Evolutionary conservation across 1,284 basidiomycete genomes (phyloP), one percentile per base, ranked within the genome.

Genomic region (Microbotryomycetes sp.): DNA sequence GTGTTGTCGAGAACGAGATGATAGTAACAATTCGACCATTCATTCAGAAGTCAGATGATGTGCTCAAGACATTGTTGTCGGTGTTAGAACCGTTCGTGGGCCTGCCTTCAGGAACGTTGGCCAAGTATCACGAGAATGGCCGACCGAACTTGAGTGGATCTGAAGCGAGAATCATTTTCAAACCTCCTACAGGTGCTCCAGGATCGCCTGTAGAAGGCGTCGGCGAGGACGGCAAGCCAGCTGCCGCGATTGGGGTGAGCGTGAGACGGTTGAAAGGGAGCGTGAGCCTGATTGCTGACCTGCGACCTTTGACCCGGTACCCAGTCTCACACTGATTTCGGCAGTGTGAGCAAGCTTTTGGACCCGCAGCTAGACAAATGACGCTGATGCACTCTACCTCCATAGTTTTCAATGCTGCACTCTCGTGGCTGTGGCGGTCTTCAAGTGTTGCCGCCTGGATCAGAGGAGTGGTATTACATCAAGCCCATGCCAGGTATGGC

Each of bases 161-260:
- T 6, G 57, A 59, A 59, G 57, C 57, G 26, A 49, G 57, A 12
- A 19, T 59, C 1, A 59, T 59, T 32, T 59, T 15, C 57, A 59
- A 59, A 28, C 57, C 57, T 23, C 32, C 47, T 14, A 50, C 48
- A 1, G 57, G 57, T 16, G 57, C 49, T 6, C 49, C 42, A 2
- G 57, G 57, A 14, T 49, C 57, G 1, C 19, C 52, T 19, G 25
- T 31, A 4, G 57, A 59, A 28, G 57, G 57, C 32, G 25, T 54
- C 6, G 57, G 57, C 6, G 57, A 59, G 23, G 57, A 59, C 52
- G 57, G 57, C 9, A 49, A 59, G 26, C 57, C 57, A 5, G 14
- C 57, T 15, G 49, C 57, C 4, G 49, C 57, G 15, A 59, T 59
- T 32, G 57, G 57, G 15, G 50, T 80, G 5, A 83, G 84, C 69